Base-by-base conservation (phyloP, 2,329 filamentous ascomycete genomes). In the Botrytis aclada region DNA sequence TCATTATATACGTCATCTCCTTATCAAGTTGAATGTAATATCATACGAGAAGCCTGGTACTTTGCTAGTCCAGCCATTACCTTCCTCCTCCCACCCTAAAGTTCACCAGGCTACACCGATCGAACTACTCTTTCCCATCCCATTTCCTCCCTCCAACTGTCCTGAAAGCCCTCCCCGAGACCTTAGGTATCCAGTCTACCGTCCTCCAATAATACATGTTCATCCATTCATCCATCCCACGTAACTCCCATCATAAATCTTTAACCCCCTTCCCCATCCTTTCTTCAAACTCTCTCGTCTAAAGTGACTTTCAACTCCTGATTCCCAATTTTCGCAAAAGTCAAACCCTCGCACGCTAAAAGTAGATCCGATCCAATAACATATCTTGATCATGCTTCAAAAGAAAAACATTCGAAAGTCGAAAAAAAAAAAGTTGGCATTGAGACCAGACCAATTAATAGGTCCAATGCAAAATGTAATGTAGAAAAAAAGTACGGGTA, bases 401-500 rank as follows among this genome's bases (percentile, higher is more conserved):
- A 67, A 65, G 9, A 20, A 47, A 29, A 8, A 39, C 25, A 39
- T 67, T 54, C 47, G 41, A 67, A 56, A 41, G 41, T 63, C 4
- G 1, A 29, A 67, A 4, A 39, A n/a, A 62, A 69, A 58, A 70
- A 61, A 43, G 6, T 43, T 34, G 43, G 56, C 29, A 63, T 45
- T 29, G 34, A 45, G 37, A 45, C 29, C 43, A 32, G 29, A 22
- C 34, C 39, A 34, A 70, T n/a, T 25, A 47, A 45, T 47, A 54
- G 20, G 32, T 63, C 39, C 54, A 63, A 70, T 47, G 32, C 58
- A 32, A 54, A 71, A 71, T 51, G 29, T 34, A 32, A 65, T 54
- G 32, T 64, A 51, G 60, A 43, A 71, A 71, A 63, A 63, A 64
- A 64, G 58, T 45, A 41, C 34, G 61, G 60, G 43, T 65, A 63